These are phyloP conservation scores for Boletus coccyginus DNA, from an alignment of 768 basidiomycete genomes.

Conservation along the genomic window DNA sequence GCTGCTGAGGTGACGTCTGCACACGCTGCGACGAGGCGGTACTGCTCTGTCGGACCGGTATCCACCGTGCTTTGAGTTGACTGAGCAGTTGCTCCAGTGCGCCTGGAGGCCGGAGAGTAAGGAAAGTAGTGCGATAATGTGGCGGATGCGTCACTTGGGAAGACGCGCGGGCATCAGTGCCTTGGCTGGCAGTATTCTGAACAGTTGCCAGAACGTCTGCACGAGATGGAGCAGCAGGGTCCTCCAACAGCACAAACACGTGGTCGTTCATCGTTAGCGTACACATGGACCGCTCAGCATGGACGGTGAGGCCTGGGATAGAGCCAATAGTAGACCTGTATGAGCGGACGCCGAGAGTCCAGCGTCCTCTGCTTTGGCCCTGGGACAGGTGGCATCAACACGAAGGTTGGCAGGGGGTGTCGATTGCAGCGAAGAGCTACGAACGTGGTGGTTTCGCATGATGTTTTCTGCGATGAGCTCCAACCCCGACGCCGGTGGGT, in stretches of 20 bases:
- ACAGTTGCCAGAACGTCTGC: slow-evolving; percentile 45
- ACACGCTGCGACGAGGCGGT: slow-evolving; percentile 39
- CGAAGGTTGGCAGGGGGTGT: slow-evolving; percentile 3
- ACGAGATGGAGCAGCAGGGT: slow-evolving; percentile 66
- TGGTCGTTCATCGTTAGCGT: slow-evolving; percentile 77
- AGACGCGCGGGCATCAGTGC: slow-evolving; percentile 11
- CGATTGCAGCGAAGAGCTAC: slow-evolving; percentile 21
- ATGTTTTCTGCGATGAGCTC: slow-evolving; percentile 71
- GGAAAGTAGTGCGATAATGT: slow-evolving; percentile 75
- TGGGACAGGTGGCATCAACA: slow-evolving; percentile 31
- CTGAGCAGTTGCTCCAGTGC: slow-evolving; percentile 72
- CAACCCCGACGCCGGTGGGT: slow-evolving; percentile 72
- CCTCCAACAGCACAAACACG: slow-evolving; percentile 77
- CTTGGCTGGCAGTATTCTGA: slow-evolving; percentile 40
- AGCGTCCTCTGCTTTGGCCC: slow-evolving; percentile 61
- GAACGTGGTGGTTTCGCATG: slow-evolving; percentile 62
- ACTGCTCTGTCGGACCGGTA: slow-evolving; percentile 57
- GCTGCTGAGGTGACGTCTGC: slow-evolving; percentile 55
- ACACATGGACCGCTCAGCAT: slow-evolving; percentile 68
- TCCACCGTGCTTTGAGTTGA: slow-evolving; percentile 76
- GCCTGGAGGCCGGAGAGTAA: slow-evolving; percentile 71
- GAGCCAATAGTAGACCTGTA: slow-evolving; percentile 72
- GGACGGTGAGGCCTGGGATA: slow-evolving; percentile 47
- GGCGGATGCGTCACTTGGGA: slow-evolving; percentile 30
- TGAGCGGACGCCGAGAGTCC: slow-evolving; percentile 68